phyloP scores from a whole-genome alignment of 2,329 filamentous ascomycete species.

The Aureobasidium sp. region DNA sequence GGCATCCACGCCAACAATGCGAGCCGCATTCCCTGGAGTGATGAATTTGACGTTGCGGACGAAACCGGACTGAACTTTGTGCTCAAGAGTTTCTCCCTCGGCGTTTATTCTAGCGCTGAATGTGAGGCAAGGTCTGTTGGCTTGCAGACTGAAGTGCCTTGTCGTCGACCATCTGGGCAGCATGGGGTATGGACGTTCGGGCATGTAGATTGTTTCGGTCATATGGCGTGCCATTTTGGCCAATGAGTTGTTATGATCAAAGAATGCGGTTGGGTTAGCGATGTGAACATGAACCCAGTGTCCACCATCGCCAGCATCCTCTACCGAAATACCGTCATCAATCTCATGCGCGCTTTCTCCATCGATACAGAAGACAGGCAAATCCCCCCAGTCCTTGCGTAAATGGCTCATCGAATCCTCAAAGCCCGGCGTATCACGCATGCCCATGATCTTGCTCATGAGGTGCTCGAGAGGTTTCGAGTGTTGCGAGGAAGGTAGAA shows the following conservation, averaged over 20 bases:
- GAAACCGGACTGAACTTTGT: constrained; percentile 46
- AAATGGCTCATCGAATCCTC: constrained; percentile 49
- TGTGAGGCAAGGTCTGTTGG: constrained; percentile 51
- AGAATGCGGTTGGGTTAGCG: constrained; percentile 68
- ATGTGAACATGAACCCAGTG: constrained; percentile 74
- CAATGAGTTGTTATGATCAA: constrained; percentile 52
- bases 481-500: constrained; percentile 43
- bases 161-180: constrained; percentile 45
- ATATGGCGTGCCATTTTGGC: constrained; percentile 56
- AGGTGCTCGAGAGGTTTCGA: constrained; percentile 39
- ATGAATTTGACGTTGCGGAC: constrained; percentile 49
- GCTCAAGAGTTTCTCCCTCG: constrained; percentile 48
- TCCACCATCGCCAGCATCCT: constrained; percentile 40
- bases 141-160: constrained; percentile 47
- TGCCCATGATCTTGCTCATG: constrained; percentile 27
- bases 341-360: constrained; percentile 59
- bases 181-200: constrained; percentile 52
- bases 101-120: constrained; percentile 52
- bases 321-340: constrained; percentile 71
- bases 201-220: constrained; percentile 50
- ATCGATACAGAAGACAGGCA: constrained; percentile 68
- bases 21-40: constrained; percentile 37
- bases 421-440: constrained; percentile 33
- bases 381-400: constrained; percentile 53
- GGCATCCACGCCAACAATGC: constrained; percentile 10